phyloP scores from a whole-genome alignment of 139 green algal species.

The Chlamydomonas applanata region DNA sequence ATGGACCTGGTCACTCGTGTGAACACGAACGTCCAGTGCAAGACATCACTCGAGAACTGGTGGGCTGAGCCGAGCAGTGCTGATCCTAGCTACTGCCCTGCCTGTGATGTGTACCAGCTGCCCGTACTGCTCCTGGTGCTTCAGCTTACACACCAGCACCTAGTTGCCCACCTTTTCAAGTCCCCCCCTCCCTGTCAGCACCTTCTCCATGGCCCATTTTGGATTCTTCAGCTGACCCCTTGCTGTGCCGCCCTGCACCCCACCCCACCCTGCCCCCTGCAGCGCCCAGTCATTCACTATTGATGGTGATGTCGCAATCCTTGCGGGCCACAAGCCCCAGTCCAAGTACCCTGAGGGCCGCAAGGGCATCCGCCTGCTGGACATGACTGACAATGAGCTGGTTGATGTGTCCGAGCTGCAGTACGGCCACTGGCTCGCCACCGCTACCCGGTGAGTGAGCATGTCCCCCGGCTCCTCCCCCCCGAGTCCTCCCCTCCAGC shows the following conservation, averaged over 20 bases:
- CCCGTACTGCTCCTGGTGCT: no score
- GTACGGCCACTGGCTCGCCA: constrained; percentile 26
- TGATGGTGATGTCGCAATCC: constrained; percentile 9
- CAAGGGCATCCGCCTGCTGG: constrained; percentile 10
- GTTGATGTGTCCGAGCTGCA: constrained; percentile 1
- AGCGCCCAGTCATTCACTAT: neutral
- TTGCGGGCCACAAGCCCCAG: constrained; percentile 26
- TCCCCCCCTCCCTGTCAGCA: no score
- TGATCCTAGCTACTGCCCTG: no score
- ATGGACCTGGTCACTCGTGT: neutral
- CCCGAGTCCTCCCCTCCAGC: no score
- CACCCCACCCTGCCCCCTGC: no score
- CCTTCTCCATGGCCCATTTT: no score
- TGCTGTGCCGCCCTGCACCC: neutral
- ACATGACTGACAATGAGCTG: neutral
- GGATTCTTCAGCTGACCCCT: no score
- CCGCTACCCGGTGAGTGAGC: constrained; percentile 18
- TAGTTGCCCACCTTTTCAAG: no score
- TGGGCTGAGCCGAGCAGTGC: no score
- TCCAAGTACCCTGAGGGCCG: constrained; percentile 15
- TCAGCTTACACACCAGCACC: no score
- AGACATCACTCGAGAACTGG: neutral
- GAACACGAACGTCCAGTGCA: neutral
- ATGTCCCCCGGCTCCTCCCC: no score
- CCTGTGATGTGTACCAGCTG: no score